phyloP scores from a whole-genome alignment of 176 grass and related monocot species.

The Rhipidocladum racemiflorum region DNA sequence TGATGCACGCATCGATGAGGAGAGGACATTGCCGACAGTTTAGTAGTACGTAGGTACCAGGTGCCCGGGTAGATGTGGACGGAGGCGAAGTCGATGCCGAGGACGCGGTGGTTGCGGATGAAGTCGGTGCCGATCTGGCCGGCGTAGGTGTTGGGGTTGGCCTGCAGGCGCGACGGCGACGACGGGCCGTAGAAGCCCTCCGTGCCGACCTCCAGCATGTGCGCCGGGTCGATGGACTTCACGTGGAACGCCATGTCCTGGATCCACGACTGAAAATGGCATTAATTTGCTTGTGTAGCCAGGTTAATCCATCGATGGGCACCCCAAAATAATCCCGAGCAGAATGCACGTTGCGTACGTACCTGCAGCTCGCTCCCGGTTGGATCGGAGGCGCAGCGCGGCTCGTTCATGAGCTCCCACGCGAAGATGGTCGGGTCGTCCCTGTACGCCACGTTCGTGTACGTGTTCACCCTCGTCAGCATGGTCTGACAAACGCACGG shows the following conservation, averaged over 20 bases:
- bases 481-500: conserved; percentile 18
- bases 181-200: conserved; percentile 76
- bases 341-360: not conserved
- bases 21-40: not conserved
- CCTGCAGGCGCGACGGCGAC: conserved; percentile 27
- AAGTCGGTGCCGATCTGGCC: conserved; percentile 60
- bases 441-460: conserved; percentile 57
- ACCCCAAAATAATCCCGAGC: not conserved
- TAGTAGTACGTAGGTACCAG: no score
- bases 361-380: conserved; percentile 56
- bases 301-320: not conserved
- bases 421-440: conserved; percentile 75
- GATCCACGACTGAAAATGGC: conserved; percentile 49
- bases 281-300: no score
- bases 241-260: conserved; percentile 73
- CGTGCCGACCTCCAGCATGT: conserved; percentile 54
- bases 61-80: no score
- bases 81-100: conserved; percentile 20
- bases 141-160: conserved; percentile 52
- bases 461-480: conserved; percentile 62
- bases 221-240: conserved; percentile 56
- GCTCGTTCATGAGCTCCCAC: conserved; percentile 84
- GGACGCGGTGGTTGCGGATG: conserved; percentile 57
- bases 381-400: conserved; percentile 56
- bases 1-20: not conserved